Evolutionary conservation across 2,329 filamentous ascomycete genomes (phyloP).

Genomic region (Ascochyta pisi): DNA sequence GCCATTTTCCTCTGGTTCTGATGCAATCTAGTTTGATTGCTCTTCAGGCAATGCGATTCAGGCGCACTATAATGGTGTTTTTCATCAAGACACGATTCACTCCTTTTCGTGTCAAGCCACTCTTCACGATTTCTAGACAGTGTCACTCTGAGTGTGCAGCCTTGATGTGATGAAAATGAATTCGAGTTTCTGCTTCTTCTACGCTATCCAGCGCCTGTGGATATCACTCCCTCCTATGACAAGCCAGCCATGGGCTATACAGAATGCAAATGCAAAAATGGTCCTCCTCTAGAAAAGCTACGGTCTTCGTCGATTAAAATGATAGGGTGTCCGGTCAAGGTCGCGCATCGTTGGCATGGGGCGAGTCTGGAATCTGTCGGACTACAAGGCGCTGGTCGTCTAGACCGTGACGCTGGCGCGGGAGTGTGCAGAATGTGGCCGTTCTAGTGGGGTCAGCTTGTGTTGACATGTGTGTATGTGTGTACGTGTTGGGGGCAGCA

Average conservation of each 20-base stretch:
- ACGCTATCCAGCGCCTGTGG: conserved; percentile 2
- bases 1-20: no score
- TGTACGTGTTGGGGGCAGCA: neutral
- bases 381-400: conserved; percentile 1
- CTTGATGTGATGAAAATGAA: no score
- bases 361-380: conserved; percentile 15
- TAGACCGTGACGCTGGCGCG: conserved; percentile 21
- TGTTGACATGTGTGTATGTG: neutral
- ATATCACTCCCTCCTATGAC: neutral
- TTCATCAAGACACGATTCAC: no score
- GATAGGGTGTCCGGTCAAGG: conserved; percentile 11
- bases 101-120: no score
- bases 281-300: conserved; percentile 5
- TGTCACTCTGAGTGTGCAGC: no score
- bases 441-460: conserved; percentile 10
- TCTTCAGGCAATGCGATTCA: no score
- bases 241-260: conserved; percentile 6
- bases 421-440: conserved; percentile 19
- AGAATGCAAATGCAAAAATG: conserved; percentile 9
- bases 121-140: no score
- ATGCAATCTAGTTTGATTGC: no score
- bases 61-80: no score
- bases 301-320: conserved; percentile 19
- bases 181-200: neutral
- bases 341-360: conserved; percentile 4